These are phyloP conservation scores for Biscutella auriculata DNA, from an alignment of 441 rosid species.

Conservation along the genomic window DNA sequence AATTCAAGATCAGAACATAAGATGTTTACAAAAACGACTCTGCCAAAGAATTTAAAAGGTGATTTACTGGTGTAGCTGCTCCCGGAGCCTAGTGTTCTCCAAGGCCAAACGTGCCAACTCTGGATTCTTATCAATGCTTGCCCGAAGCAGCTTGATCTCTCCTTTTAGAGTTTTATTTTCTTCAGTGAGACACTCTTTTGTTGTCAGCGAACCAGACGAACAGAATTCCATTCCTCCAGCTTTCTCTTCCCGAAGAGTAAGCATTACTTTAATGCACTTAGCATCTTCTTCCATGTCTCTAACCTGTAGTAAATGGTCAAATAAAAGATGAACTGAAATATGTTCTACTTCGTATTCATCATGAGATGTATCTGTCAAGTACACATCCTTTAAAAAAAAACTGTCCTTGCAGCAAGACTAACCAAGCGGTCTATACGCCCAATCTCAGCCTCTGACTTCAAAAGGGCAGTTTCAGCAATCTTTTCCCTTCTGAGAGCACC, in stretches of 20 bases:
- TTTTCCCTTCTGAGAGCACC: conserved; percentile 67
- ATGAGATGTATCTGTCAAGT: neutral
- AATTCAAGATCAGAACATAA: conserved; percentile 12
- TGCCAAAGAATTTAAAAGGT: conserved; percentile 10
- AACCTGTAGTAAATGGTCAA: conserved; percentile 37
- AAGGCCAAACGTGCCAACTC: conserved; percentile 43
- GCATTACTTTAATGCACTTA: conserved; percentile 37
- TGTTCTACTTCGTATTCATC: neutral
- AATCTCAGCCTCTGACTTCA: conserved; percentile 49
- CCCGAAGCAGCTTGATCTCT: conserved; percentile 56
- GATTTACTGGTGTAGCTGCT: conserved; percentile 59
- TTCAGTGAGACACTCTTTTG: conserved; percentile 45
- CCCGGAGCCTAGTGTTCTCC: conserved; percentile 55
- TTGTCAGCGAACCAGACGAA: conserved; percentile 34
- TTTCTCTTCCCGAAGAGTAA: conserved; percentile 55
- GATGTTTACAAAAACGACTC: neutral
- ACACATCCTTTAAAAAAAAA: conserved; percentile 4
- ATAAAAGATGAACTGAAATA: conserved; percentile 12
- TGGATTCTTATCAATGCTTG: conserved; percentile 46
- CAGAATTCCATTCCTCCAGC: conserved; percentile 45
- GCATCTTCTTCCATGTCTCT: conserved; percentile 54
- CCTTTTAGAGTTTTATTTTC: conserved; percentile 54
- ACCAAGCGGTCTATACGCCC: conserved; percentile 47
- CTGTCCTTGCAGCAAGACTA: conserved; percentile 21
- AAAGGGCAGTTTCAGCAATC: conserved; percentile 39